Base-by-base conservation (phyloP, 2,329 filamentous ascomycete genomes). In the Teratosphaeria zuluensis region DNA sequence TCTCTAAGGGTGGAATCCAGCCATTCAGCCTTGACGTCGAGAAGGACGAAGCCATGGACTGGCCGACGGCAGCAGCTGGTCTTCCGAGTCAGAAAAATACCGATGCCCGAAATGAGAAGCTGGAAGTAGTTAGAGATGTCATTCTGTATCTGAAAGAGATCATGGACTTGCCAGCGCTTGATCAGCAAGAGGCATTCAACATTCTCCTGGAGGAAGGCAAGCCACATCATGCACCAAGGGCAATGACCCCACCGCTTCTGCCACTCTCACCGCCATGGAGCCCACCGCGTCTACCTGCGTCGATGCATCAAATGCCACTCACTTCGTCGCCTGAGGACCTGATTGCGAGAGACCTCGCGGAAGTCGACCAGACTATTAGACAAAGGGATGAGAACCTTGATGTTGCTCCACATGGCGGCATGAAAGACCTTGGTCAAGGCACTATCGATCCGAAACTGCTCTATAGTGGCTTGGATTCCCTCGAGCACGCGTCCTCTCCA, bases 201-300 rank as follows among this genome's bases (percentile, higher is more conserved):
- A 51, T 70, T 6, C 61, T 61, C 9, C 52, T 59, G 1, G 60
- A 62, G 7, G 46, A 30, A 31, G 19, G 33, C 63, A 9, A 54
- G 33, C 9, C 66, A 62, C 62, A 61, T 48, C 38, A 66, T 56
- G 71, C 71, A 28, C 46, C 64, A 4, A 66, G 68, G 33, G 70
- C 70, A 16, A 11, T 79, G n/a, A 76, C 77, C 1, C 79, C 79
- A n/a, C 77, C 77, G 3, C 63, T 81, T 8, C 69, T 81, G 19
- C 76, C 78, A 19, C 58, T 74, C 2, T 76, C 76, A 31, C 77
- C 77, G 30, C 65, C 71, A 6, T 56, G 68, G 31, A 70, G 65
- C 51, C 75, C 74, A 4, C 73, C 73, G 42, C 59, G 30, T 5
- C 48, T 66, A 6, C 54, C 61, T 8, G 35, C 51, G 9, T 24